Percentiles rank a stretch among this genome's conserved stretches.
Conservation (phyloP, 768 basidiomycete species). For the Boletellus emodensis region DNA sequence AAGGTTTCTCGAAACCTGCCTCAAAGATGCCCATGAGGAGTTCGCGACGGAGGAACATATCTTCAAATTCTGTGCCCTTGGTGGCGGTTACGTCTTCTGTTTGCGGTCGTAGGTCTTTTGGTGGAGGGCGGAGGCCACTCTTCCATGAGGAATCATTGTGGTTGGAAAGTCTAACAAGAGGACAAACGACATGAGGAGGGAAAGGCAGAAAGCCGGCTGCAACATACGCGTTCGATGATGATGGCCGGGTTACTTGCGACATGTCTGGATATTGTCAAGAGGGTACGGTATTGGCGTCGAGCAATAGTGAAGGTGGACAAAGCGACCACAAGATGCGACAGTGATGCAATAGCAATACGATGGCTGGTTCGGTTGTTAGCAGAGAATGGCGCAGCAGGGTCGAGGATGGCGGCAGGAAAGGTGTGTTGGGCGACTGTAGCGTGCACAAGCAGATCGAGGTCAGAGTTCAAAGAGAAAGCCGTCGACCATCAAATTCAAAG, state of each 20-base stretch:
- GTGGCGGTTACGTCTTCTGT: conserved; percentile 96
- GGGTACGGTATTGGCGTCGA: conserved; percentile 8
- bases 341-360: conserved; percentile 15
- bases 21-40: conserved; percentile 99
- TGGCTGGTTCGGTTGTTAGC: conserved; percentile 11
- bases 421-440: conserved; percentile 9
- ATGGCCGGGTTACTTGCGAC: conserved; percentile 32
- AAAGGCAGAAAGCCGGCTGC: not conserved
- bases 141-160: conserved; percentile 56
- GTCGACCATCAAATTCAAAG: conserved; percentile 28
- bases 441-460: conserved; percentile 26
- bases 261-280: conserved; percentile 18
- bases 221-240: conserved; percentile 30
- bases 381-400: conserved; percentile 12
- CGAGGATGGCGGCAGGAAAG: conserved; percentile 6
- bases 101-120: conserved; percentile 90
- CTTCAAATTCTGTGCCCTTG: conserved; percentile 94
- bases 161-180: conserved; percentile 23
- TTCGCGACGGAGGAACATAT: conserved; percentile 87
- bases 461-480: conserved; percentile 27
- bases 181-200: conserved; percentile 1
- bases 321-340: conserved; percentile 23
- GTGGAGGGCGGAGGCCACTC: conserved; percentile 72
- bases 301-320: conserved; percentile 10
- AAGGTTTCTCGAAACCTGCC: conserved; percentile 94